Percentiles rank a stretch among this genome's conserved stretches.
Conservation (phyloP, 257 asterid species). For the Solanum chilense region DNA sequence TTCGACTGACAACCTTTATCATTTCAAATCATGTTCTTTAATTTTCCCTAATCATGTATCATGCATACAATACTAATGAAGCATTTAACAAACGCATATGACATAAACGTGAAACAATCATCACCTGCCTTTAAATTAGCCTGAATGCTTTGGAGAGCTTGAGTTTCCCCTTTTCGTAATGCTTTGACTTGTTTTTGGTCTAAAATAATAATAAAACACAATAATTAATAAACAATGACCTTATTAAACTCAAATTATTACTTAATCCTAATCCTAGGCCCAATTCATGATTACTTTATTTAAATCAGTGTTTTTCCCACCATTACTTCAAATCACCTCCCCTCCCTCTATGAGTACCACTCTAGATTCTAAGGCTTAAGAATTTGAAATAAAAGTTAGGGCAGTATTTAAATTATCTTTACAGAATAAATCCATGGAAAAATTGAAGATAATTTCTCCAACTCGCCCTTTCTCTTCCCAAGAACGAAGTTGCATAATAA, state of each 20-base stretch:
- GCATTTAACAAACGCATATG: not conserved
- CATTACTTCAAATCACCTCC: not conserved
- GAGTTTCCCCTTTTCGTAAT: no score
- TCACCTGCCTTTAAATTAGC: not conserved
- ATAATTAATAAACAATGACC: not conserved
- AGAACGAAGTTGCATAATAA: not conserved
- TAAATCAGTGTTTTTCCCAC: not conserved
- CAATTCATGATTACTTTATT: not conserved
- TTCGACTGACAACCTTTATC: no score
- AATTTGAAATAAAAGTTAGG: not conserved
- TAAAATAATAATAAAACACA: no score
- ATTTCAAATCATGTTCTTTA: no score
- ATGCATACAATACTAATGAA: not conserved
- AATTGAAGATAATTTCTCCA: not conserved
- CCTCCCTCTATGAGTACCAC: not conserved
- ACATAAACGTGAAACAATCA: not conserved
- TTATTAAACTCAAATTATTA: not conserved
- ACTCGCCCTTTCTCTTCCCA: not conserved
- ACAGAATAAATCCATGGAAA: not conserved
- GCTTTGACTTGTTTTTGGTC: not conserved
- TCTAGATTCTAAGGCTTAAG: not conserved
- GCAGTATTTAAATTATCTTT: not conserved
- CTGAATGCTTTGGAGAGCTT: not conserved
- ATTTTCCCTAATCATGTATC: no score
- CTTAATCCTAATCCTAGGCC: not conserved